Base-by-base conservation (phyloP, 495 filamentous ascomycete genomes). In the Tuber umbilicatum region DNA sequence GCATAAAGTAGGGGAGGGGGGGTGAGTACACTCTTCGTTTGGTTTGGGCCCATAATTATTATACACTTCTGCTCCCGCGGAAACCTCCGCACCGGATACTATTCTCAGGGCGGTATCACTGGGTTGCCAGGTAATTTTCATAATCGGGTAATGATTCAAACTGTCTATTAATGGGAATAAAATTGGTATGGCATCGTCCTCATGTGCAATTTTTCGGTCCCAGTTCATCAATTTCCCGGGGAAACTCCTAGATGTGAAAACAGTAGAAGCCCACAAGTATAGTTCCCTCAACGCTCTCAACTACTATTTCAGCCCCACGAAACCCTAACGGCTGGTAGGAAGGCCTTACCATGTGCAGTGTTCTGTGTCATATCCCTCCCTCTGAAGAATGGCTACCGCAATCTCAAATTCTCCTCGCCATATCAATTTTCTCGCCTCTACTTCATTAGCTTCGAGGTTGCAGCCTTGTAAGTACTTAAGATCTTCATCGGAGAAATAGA, bases 41-140 rank as follows among this genome's bases (percentile, higher is more conserved):
- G 87, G 85, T 70, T 91, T 89, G 5, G 89, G 87, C 0, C 88
- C 90, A 74, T 92, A 92, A 79, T 92, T 92, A 78, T 92, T 92
- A 38, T 84, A 87, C 31, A 91, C 85, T 79, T 91, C 87, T 17
- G 85, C 76, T 4, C 88, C 88, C 16, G 85, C 81, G 9, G 79
- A 40, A n/a, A 88, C 79, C 14, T 83, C 55, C 31, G 89, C 86
- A 38, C 86, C 79, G 14, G 87, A 82, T 38, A 86, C 79, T 73
- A 91, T 85, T 37, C 80, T 84, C 70, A 90, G 85, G 50, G 84
- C 81, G 38, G 84, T 79, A 0, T 79, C 76, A 0, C 85, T 86
- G 55, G 89, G 87, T 21, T 86, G 83, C 90, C 90, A 91, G 76
- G 88, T 87, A 2, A 90, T 89, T 75, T 87, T 87, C 0, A 88